Base-by-base conservation (phyloP, 768 basidiomycete genomes). In the Mycena maculata region DNA sequence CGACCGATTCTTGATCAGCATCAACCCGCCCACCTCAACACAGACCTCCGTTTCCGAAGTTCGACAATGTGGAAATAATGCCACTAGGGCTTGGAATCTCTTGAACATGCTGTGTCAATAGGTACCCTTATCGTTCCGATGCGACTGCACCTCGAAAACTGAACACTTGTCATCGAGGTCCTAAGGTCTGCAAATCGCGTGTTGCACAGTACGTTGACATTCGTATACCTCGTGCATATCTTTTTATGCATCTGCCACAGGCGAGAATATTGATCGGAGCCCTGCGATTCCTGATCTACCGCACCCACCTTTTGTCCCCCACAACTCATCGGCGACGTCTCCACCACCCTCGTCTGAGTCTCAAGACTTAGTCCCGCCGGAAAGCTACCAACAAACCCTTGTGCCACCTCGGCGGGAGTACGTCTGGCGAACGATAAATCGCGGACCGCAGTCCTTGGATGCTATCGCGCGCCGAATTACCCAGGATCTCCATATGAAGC, bases 1-100 rank as follows among this genome's bases (percentile, higher is more conserved):
- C 8, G 45, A 64, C 33, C 63, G 63, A n/a, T 64, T 64, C 23
- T 25, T 63, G 33, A 11, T 63, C 13, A 47, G 53, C 33, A 25
- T 39, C 6, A 63, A 62, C 41, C 41, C 50, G 25, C 25, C 2
- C 3, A n/a, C n/a, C n/a, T n/a, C n/a, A n/a, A n/a, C n/a, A n/a
- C n/a, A n/a, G n/a, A n/a, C n/a, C n/a, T n/a, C n/a, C n/a, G 8
- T 7, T 4, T 44, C 8, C 7, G 0, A 49, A 7, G 28, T 41
- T 4, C 25, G 22, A 16, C 13, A 39, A 22, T 27, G 15, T 9
- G 33, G 22, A 11, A 45, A 39, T 6, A 30, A 36, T 11, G 7
- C 22, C 27, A 48, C 23, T 7, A 49, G 10, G 15, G 9, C 48
- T 20, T 65, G 63, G 56, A 18, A 18, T 39, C 1, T 53, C 10